A percentile compares a stretch with the other conserved stretches of the same genome.
Evolutionary conservation across 345 rosid genomes (phyloP).

Genomic region (Populus alba): DNA sequence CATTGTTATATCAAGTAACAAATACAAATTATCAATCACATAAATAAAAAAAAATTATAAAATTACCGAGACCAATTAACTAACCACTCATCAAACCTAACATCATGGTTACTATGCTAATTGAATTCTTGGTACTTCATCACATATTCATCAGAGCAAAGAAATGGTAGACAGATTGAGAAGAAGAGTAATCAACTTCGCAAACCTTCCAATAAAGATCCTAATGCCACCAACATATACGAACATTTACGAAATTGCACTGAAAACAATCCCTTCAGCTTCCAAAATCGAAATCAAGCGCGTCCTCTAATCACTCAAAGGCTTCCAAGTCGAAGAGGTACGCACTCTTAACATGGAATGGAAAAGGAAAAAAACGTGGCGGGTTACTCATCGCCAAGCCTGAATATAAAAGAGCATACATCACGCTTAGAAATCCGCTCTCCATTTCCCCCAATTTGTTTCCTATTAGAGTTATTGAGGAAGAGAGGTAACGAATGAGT

Average conservation of each 20-base stretch:
- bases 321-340: slow-evolving; percentile 82
- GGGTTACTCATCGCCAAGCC: slow-evolving; percentile 73
- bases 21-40: no score
- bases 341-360: slow-evolving; percentile 94
- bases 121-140: no score
- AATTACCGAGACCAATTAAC: no score
- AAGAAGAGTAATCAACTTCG: slow-evolving; percentile 72
- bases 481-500: slow-evolving; percentile 56
- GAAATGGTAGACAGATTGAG: slow-evolving; percentile 74
- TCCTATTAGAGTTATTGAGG: slow-evolving; percentile 54
- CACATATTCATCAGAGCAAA: not conserved
- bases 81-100: no score
- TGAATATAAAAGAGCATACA: slow-evolving; percentile 90
- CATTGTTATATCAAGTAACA: no score
- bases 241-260: slow-evolving; percentile 68
- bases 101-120: no score
- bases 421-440: slow-evolving; percentile 57
- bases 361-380: slow-evolving; percentile 77
- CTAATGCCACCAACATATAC: slow-evolving; percentile 56
- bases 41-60: no score
- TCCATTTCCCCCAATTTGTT: slow-evolving; percentile 63
- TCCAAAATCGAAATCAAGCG: slow-evolving; percentile 96
- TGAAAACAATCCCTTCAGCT: slow-evolving; percentile 82
- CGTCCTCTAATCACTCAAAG: slow-evolving; percentile 83
- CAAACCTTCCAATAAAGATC: slow-evolving; percentile 82